phyloP scores from a whole-genome alignment of 2,329 filamentous ascomycete species.

The Hypoxylon sp. region DNA sequence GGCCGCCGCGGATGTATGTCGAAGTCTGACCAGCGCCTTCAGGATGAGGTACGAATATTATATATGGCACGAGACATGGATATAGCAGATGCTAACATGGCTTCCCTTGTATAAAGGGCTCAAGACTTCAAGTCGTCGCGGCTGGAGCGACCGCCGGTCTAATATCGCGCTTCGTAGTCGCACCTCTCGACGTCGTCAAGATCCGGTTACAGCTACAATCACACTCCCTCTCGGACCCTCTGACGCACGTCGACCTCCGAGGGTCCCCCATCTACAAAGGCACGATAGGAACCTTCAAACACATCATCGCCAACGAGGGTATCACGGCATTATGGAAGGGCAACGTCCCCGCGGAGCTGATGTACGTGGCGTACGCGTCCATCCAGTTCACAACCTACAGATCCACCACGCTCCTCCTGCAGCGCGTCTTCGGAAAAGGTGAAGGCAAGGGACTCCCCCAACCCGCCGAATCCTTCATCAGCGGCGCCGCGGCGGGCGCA shows the following conservation, averaged over 20 bases:
- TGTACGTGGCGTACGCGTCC: conserved; percentile 92
- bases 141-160: conserved; percentile 79
- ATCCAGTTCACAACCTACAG: conserved; percentile 93
- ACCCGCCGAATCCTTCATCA: conserved; percentile 81
- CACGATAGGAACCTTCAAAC: conserved; percentile 78
- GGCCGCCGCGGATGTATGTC: conserved; percentile 59
- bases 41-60: conserved; percentile 66
- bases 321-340: conserved; percentile 94
- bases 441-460: conserved; percentile 65
- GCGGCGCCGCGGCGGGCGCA: conserved; percentile 85
- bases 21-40: conserved; percentile 61
- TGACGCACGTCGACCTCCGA: conserved; percentile 64
- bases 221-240: conserved; percentile 82
- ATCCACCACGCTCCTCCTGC: conserved; percentile 75
- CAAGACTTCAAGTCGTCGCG: conserved; percentile 66
- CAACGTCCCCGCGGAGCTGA: conserved; percentile 92
- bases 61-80: neutral
- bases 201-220: conserved; percentile 96
- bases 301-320: conserved; percentile 85
- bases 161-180: conserved; percentile 92
- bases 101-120: conserved; percentile 58
- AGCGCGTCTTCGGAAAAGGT: conserved; percentile 59
- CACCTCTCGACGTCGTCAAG: conserved; percentile 97
- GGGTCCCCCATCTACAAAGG: conserved; percentile 75
- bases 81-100: conserved; percentile 14